Base-by-base conservation (phyloP, 495 filamentous ascomycete species). In the Lasiosphaeria hispida region DNA sequence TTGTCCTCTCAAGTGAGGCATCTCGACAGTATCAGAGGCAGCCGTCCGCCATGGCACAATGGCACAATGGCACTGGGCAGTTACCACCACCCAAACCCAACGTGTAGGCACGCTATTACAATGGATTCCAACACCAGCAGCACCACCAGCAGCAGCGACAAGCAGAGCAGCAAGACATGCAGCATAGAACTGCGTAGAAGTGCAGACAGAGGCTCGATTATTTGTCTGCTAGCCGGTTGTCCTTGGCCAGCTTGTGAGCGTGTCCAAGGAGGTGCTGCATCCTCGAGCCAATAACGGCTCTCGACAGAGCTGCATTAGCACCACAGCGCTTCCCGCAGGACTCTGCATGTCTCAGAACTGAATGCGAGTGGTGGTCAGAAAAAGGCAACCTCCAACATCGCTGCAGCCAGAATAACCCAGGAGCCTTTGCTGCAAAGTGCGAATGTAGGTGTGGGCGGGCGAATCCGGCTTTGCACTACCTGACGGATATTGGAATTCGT, bases 261-360 rank as follows among this genome's bases (percentile, higher is more conserved):
- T 38, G 11, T 18, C 45, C 43, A 43, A 54, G 47, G 17, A 39
- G 10, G n/a, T 51, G 9, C 17, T 30, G 23, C 35, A 43, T 11
- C 42, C n/a, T 37, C 41, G 34, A 39, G 54, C 63, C 63, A 66
- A 66, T 66, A 39, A n/a, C 51, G 52, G 57, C 48, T 36, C 36
- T 42, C 19, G 48, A 53, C 15, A 8, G 35, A 47, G 56, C 39
- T 57, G 56, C 63, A 65, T 54, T 55, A 54, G 48, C 13, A 37
- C 57, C 38, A 55, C 58, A 67, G 64, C 61, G 55, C 64, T 62
- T 61, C 62, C 23, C 42, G 62, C 62, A 65, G 58, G 59, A 61
- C 35, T 17, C 38, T 63, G 64, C 57, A 66, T 66, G 64, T 66
- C 64, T 66, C 61, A 63, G 43, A 57, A 58, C 48, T 50, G 42